Base-by-base conservation (phyloP, 164 flowering plant species). In the Tetrastigma voinierianum region DNA sequence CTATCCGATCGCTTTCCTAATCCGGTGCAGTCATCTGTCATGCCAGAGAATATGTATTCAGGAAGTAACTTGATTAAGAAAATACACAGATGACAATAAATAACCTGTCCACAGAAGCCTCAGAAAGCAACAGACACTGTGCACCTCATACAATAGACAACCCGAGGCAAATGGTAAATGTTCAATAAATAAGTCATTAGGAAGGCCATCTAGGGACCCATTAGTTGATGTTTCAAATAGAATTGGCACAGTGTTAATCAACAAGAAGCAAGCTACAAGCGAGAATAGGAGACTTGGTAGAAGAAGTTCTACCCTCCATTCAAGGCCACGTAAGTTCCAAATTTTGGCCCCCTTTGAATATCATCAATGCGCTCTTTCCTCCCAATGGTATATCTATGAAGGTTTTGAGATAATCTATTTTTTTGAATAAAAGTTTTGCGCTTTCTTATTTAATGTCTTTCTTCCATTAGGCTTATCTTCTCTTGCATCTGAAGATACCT, bases 261-360 rank as follows among this genome's bases (percentile, higher is more conserved):
- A 64, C 58, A 76, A 61, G 59, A 83, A 63, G 17, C 76, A 69
- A 47, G 57, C 52, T 61, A 62, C 60, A 18, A 48, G 32, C 61
- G 89, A 79, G 65, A 86, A n/a, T 77, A 82, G 78, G 72, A 86
- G 70, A 70, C 63, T 73, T 53, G 80, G 84, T 44, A 72, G 71
- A 58, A 73, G 62, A 72, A 82, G 65, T 68, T 83, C 87, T 61
- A 51, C 70, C 86, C 98, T 72, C 88, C 99, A 57, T 96, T 96
- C 80, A 96, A 96, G 76, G 78, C 99, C 98, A 9, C 89, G 97
- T 13, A n/a, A 77, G 57, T 75, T 84, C 97, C 59, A 84, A 81
- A 77, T 88, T 91, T 71, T 77, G 80, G 40, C 71, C 89, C 55
- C 95, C 98, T 10, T 72, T 90, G 69, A 80, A 72, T 7, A 77